These are phyloP conservation scores for Euclidium syriacum DNA, from an alignment of 345 rosid species.

Conservation along the genomic window DNA sequence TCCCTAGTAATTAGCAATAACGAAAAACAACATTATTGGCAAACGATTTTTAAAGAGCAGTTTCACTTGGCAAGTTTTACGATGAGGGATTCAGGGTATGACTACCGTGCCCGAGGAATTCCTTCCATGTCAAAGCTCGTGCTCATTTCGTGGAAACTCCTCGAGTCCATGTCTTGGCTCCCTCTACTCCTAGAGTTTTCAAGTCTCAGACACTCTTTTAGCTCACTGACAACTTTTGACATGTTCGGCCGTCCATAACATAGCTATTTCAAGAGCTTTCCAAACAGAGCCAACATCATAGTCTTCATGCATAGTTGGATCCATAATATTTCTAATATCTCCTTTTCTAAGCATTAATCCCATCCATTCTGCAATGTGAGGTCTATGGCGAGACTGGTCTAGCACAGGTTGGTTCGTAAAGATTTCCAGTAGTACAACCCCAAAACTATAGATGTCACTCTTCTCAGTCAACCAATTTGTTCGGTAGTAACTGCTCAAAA, in stretches of 20 bases:
- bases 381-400: not conserved
- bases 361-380: not conserved
- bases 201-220: not conserved
- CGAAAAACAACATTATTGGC: too few relatives aligned
- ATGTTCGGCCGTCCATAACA: constrained; percentile 14
- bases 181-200: not conserved
- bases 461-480: constrained; percentile 24
- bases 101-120: not conserved
- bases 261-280: constrained; percentile 3
- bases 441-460: constrained; percentile 39
- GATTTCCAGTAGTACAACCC: constrained; percentile 28
- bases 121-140: not conserved
- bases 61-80: too few relatives aligned
- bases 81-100: too few relatives aligned
- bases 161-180: not conserved
- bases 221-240: not conserved
- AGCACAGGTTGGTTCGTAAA: constrained; percentile 27
- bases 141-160: not conserved
- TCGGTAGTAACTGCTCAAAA: constrained; percentile 17
- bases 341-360: not conserved
- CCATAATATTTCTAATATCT: not conserved
- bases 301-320: not conserved
- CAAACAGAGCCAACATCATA: not conserved
- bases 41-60: too few relatives aligned
- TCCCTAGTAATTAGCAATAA: too few relatives aligned